Conservation (phyloP, 306 rosid species). For the Neltuma alba region DNA sequence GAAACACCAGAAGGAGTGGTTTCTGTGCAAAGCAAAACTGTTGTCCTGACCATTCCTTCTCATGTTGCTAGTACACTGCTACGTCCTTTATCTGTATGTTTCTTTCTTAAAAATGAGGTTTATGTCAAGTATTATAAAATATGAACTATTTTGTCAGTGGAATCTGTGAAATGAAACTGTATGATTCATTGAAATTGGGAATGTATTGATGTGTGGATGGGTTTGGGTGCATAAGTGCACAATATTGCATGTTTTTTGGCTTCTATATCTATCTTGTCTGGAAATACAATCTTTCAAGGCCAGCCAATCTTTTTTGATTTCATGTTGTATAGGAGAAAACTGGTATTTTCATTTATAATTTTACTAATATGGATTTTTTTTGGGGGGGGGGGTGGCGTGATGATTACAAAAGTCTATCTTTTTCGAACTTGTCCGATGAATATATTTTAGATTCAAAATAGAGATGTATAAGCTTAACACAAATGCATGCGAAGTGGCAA, state of each 20-base stretch:
- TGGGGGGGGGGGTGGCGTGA: no score
- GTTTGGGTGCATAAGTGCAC: background rate
- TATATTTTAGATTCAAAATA: constrained; percentile 18
- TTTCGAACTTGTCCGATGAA: background rate
- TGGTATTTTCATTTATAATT: constrained; percentile 17
- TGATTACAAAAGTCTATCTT: no score
- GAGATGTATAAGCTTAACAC: constrained; percentile 9
- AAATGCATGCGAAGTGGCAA: background rate
- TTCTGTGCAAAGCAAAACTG: constrained; percentile 72
- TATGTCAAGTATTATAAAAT: constrained; percentile 15
- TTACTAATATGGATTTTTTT: constrained; percentile 7
- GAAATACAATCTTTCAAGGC: background rate
- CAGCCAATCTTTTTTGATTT: background rate
- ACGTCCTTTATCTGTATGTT: constrained; percentile 84
- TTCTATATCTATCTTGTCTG: constrained; percentile 4
- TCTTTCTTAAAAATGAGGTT: constrained; percentile 35
- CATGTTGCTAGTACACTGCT: constrained; percentile 72
- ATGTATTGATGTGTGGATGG: background rate
- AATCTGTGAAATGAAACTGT: constrained; percentile 19
- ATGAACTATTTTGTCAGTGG: constrained; percentile 25
- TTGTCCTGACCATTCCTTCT: constrained; percentile 91
- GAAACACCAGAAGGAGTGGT: constrained; percentile 90
- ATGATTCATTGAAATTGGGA: constrained; percentile 28
- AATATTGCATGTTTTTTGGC: background rate
- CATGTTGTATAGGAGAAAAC: constrained; percentile 5